Evolutionary conservation across 768 basidiomycete genomes (phyloP).

Genomic region (Termitomyces sp.): DNA sequence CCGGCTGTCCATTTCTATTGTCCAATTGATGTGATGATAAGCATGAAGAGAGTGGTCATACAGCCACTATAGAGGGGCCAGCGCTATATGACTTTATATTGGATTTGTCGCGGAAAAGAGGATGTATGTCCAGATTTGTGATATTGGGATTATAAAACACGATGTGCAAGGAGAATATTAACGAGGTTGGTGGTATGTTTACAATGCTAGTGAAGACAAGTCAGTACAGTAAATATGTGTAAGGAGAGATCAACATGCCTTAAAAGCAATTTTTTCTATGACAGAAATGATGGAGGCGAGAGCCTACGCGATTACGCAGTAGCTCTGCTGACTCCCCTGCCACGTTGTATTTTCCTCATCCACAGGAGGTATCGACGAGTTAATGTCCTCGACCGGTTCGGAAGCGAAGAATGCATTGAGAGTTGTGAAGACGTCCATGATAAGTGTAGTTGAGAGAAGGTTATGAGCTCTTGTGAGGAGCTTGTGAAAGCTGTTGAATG

Average conservation of each 20-base stretch:
- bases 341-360: background rate
- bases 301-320: background rate
- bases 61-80: background rate
- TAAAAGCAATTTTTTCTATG: too few species aligned
- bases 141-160: background rate
- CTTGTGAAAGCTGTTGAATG: background rate
- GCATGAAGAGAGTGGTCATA: too few species aligned
- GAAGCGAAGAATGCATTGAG: background rate
- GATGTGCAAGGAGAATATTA: background rate
- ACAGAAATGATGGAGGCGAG: background rate
- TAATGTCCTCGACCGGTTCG: background rate
- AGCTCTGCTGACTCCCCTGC: background rate
- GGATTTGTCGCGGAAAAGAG: background rate
- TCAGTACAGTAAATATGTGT: background rate
- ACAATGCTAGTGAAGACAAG: background rate
- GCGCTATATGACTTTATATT: background rate
- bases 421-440: background rate
- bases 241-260: background rate
- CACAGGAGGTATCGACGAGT: background rate
- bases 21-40: background rate
- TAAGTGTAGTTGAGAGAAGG: background rate
- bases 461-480: background rate
- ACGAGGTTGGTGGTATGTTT: background rate
- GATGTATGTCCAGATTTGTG: too few species aligned
- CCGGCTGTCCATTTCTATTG: background rate